phyloP scores from a whole-genome alignment of 108 stramenopile species.

The Stephanodiscus minutulus region DNA sequence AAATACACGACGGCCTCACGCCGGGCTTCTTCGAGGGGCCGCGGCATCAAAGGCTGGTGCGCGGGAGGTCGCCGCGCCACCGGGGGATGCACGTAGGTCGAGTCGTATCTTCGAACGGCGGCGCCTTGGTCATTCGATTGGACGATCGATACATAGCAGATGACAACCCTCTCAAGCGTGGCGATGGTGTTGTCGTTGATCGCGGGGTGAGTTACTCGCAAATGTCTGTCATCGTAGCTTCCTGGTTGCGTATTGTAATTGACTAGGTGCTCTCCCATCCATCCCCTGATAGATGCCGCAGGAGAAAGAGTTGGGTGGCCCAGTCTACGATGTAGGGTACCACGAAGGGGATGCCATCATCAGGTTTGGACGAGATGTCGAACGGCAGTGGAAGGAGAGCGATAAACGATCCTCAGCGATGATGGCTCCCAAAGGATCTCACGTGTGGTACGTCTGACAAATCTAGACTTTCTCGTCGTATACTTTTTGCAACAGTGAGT shows the following conservation, averaged over 20 bases:
- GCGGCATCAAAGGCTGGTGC: conserved; percentile 66
- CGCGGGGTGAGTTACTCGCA: conserved; percentile 36
- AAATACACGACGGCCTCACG: conserved; percentile 64
- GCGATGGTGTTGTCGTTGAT: conserved; percentile 84
- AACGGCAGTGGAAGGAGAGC: conserved; percentile 53
- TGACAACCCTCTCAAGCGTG: conserved; percentile 49
- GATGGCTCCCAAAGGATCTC: conserved; percentile 63
- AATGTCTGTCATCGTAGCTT: neutral
- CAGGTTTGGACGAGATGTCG: conserved; percentile 55
- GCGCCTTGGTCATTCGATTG: conserved; percentile 40
- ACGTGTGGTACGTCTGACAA: conserved; percentile 35
- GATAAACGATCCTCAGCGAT: conserved; percentile 32
- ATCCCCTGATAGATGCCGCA: conserved; percentile 43
- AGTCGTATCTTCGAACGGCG: conserved; percentile 50
- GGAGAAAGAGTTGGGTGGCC: conserved; percentile 72
- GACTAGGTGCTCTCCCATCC: neutral
- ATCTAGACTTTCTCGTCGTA: neutral
- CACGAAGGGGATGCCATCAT: conserved; percentile 34
- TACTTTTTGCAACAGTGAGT: neutral
- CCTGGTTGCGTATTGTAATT: neutral
- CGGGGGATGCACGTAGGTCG: conserved; percentile 71
- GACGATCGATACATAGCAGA: conserved; percentile 20
- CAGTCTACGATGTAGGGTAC: conserved; percentile 36
- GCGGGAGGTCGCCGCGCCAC: conserved; percentile 72
- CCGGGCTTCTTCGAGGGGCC: conserved; percentile 78